These are phyloP conservation scores for Senna tora DNA, from an alignment of 306 rosid genomes.

Conservation along the genomic window DNA sequence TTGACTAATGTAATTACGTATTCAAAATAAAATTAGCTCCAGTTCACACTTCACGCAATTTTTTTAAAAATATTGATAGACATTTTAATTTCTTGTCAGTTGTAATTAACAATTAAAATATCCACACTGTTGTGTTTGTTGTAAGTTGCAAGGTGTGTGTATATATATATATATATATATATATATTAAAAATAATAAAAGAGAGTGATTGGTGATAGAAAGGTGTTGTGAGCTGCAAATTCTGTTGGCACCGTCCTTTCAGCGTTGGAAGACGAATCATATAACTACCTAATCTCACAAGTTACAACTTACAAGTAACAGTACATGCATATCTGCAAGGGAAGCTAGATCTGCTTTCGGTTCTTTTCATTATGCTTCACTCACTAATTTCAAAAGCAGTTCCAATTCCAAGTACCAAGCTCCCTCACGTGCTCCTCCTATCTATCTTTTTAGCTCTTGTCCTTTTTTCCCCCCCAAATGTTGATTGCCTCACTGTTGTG, in stretches of 20 bases:
- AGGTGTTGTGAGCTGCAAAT: background rate
- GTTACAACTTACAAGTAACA: background rate
- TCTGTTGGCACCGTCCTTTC: conserved; percentile 20
- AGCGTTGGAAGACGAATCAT: conserved; percentile 9
- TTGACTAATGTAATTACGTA: too few relatives aligned
- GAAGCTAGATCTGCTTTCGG: background rate
- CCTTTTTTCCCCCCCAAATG: background rate
- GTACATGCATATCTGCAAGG: background rate
- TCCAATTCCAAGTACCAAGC: background rate
- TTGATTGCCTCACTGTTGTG: background rate
- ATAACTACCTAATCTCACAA: background rate
- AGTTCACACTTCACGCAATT: background rate
- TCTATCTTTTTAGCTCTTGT: background rate
- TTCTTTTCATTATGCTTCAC: background rate
- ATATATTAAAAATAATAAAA: too few relatives aligned
- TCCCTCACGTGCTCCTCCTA: conserved; percentile 29
- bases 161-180: too few relatives aligned
- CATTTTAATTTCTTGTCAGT: too few relatives aligned
- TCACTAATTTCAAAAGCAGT: background rate
- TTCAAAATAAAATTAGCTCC: too few relatives aligned
- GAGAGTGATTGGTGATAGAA: too few relatives aligned
- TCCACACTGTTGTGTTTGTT: too few relatives aligned
- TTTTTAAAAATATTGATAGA: background rate
- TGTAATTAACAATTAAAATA: too few relatives aligned
- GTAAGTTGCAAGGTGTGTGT: background rate